Evolutionary conservation across 1,284 basidiomycete genomes (phyloP), one percentile per base, ranked within the genome.

Genomic region (Moesziomyces sp.): DNA sequence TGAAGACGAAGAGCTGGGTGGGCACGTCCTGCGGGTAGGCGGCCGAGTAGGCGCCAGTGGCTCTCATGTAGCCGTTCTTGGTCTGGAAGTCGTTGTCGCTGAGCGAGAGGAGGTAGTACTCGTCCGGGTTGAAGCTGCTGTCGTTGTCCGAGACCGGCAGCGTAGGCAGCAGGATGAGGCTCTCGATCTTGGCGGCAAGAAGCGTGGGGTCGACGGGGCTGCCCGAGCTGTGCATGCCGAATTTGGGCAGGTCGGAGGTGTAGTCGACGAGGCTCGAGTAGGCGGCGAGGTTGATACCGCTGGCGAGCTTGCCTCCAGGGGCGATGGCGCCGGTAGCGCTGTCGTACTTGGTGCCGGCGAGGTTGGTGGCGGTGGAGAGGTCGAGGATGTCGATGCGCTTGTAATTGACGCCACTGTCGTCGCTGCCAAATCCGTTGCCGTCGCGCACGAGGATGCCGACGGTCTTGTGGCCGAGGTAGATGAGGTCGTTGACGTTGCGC

Each of bases 131-230:
- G 26, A 54, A 71, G 58, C 44, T 48, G 10, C 14, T 50, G 54
- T 65, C 62, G 44, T 89, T 88, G 75, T 85, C 86, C 0, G 74
- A 78, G 5, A 85, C 74, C 69, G 90, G 89, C 2, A 86, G 79
- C 21, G 86, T 86, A 0, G 90, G 88, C 3, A 88, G 89, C 11
- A 91, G 84, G 14, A 89, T 88, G 52, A 90, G 85, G 8, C 88
- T 88, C 78, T 91, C 90, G 88, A 90, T 91, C 83, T 91, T 91
- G 3, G 87, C 87, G 61, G 88, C 88, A 57, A 91, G 87, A 28
- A 91, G 85, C 0, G 88, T 89, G 47, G 86, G 74, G 54, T 82
- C 78, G 34, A 84, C 77, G 16, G 68, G 78, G 30, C 76, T 72
- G 40, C 67, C 79, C 24, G 53, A 57, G 38, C 74, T 79, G 58